phyloP scores from a whole-genome alignment of 2,329 filamentous ascomycete genomes.

The Fusarium globosum region DNA sequence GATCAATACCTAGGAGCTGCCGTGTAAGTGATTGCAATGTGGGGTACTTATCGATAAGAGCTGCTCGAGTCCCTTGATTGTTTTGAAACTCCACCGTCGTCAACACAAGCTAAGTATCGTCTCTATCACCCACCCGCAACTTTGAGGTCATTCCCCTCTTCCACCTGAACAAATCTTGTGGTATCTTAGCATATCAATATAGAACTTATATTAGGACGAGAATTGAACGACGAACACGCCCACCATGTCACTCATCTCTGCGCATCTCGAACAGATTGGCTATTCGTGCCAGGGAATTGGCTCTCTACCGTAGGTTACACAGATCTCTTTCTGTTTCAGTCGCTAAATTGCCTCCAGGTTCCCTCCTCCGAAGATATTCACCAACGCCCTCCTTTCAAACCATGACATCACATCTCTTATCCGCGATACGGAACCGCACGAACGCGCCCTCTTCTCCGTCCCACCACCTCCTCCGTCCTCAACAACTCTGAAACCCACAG shows the following conservation, averaged over 20 bases:
- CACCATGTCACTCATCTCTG: constrained; percentile 74
- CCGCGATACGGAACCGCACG: constrained; percentile 93
- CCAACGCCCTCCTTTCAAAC: constrained; percentile 87
- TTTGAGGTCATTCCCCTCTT: not conserved
- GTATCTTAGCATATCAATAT: not conserved
- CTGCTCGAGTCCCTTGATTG: constrained; percentile 16
- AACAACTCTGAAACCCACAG: constrained; percentile 49
- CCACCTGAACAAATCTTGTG: not conserved
- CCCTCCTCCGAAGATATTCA: constrained; percentile 91
- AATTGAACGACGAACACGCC: not conserved
- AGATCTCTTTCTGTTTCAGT: not conserved
- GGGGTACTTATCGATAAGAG: constrained; percentile 35
- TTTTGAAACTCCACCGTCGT: constrained; percentile 35
- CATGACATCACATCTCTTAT: constrained; percentile 96
- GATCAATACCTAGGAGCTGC: not conserved
- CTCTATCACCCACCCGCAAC: not conserved
- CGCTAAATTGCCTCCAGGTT: constrained; percentile 68
- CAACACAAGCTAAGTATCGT: constrained; percentile 12
- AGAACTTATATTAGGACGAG: not conserved
- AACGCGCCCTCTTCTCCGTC: constrained; percentile 93
- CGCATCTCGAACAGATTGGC: constrained; percentile 80
- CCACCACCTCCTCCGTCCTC: constrained; percentile 73
- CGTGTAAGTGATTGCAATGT: constrained; percentile 12
- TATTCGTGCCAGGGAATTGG: constrained; percentile 81
- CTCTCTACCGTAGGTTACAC: constrained; percentile 72